Base-by-base conservation (phyloP, 768 basidiomycete genomes). In the Pholiota molesta region DNA sequence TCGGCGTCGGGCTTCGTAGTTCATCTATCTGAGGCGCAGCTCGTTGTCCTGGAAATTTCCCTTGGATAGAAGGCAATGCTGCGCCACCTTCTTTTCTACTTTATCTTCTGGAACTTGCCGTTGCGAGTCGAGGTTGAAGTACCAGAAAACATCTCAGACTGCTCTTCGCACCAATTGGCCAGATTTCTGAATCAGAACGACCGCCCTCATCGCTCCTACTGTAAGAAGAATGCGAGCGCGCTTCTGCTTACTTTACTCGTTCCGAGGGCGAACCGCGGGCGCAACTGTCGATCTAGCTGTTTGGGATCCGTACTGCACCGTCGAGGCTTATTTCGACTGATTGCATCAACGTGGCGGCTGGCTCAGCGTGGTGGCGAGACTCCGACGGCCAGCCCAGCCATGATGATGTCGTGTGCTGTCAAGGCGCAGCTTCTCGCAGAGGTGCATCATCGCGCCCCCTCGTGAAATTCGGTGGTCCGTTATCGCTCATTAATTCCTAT, bases 261-360 rank as follows among this genome's bases (percentile, higher is more conserved):
- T 59, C 64, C 64, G 61, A 65, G 64, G 64, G 55, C 59, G 64
- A 65, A 57, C 55, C 44, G 57, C 61, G 28, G 19, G 44, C 19
- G 14, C 44, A 45, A 31, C 44, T 49, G 47, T 49, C 47, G 47
- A 49, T 49, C 47, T 49, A 26, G 47, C 23, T 23, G 21, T 8
- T 26, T 23, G 47, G 47, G 47, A 49, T 21, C 21, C 47, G 35
- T 54, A 33, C 26, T 28, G 13, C 31, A 49, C 23, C 14, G 19
- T 49, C 47, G 47, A 49, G 47, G 45, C 21, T 16, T 1, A 17
- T 42, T 42, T 42, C 3, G 40, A 44, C 42, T 49, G 47, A 49
- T 49, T 26, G 47, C 47, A 49, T 49, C 47, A 49, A 26, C 47
- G 23, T 49, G 13, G 47, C 47, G 47, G 47, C 47, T 49, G 21